phyloP scores from a whole-genome alignment of 2,329 filamentous ascomycete species.

The Penicillium sp. region DNA sequence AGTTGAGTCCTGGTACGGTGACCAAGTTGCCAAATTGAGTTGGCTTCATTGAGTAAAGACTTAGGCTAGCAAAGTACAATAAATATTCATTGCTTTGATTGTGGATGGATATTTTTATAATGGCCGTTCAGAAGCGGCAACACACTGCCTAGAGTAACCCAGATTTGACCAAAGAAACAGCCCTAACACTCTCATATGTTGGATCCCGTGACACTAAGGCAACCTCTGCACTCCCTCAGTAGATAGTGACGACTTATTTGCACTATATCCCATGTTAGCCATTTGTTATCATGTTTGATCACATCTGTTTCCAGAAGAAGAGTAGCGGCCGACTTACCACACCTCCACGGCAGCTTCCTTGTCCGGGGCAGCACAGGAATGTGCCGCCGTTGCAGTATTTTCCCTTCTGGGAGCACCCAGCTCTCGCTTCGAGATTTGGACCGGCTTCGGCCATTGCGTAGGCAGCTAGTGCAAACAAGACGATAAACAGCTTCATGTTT shows the following conservation, averaged over 20 bases:
- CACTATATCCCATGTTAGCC: background rate
- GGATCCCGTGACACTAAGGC: background rate
- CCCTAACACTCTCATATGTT: background rate
- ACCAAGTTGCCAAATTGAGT: background rate
- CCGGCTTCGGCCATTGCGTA: constrained; percentile 4
- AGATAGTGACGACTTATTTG: background rate
- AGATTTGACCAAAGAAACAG: background rate
- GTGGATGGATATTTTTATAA: background rate
- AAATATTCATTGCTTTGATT: background rate
- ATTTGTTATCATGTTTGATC: background rate
- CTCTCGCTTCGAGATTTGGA: constrained; percentile 45
- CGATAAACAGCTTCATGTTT: constrained; percentile 4
- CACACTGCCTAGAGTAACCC: background rate
- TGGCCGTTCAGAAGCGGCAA: background rate
- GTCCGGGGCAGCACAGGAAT: constrained; percentile 8
- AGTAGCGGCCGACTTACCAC: background rate
- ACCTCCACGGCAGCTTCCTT: background rate
- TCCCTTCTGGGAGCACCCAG: constrained; percentile 11
- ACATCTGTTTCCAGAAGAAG: background rate
- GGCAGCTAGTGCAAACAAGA: constrained; percentile 1
- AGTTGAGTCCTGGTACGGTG: too few relatives aligned
- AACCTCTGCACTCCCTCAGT: background rate
- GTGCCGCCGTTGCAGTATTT: constrained; percentile 16
- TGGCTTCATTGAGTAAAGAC: too few relatives aligned
- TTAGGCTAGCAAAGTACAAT: background rate